Evolutionary conservation across 768 basidiomycete species (phyloP), one percentile per base, ranked within the genome.

Genomic region (Boletus barrowsii): DNA sequence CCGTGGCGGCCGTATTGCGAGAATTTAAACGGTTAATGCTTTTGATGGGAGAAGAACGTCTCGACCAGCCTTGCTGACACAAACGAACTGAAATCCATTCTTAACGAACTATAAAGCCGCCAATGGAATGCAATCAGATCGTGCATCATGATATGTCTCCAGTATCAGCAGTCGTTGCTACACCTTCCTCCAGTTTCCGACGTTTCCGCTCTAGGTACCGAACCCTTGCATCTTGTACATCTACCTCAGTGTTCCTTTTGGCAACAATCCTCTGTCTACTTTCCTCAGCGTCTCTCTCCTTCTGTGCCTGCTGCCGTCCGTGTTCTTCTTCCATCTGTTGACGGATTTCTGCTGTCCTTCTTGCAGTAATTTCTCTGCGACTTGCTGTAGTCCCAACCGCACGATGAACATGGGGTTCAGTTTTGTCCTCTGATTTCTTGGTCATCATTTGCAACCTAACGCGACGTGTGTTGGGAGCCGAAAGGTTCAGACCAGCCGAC

Each of bases 401-500:
- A n/a, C 84, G 82, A 65, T 93, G 87, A 4, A 72, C 65, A 50
- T 82, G 67, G 1, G 74, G 71, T 14, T 75, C 67, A n/a, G 63
- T 57, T 49, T 69, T 68, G 4, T 60, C 59, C 29, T 60, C 67
- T 24, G 60, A 52, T 58, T 48, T 67, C 59, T 49, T 64, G 11
- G 62, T 54, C 13, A 57, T 62, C 36, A 65, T 63, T 41, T 76
- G 76, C 45, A 77, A 65, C 15, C 84, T 84, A n/a, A 89, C 74
- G 48, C 78, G 77, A 53, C 92, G 79, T 6, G 90, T 92, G 66
- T 92, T 89, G 36, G 88, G 83, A 55, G 89, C 82, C 33, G 90
- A 84, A 42, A 98, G 79, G 68, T 99, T 99, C 52, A 99, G 75
- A 3, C 97, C 97, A 5, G 96, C 95, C 20, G 87, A 83, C 42